Conservation (phyloP, 768 basidiomycete genomes). For the Leucosporidium yakuticum region DNA sequence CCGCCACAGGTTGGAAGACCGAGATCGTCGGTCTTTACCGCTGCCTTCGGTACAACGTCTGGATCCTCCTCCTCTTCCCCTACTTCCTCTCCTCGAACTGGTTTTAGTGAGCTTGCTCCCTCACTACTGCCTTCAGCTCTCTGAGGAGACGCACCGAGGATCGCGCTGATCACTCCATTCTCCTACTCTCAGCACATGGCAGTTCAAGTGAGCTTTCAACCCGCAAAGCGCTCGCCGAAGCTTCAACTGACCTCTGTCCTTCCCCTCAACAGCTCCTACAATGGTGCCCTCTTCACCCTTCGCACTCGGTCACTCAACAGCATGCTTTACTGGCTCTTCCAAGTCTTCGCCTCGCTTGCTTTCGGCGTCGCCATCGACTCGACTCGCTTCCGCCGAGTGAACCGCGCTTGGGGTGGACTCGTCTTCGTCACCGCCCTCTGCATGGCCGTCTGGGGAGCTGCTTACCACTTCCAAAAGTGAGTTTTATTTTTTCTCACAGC, state of each 20-base stretch:
- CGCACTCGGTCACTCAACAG: constrained; percentile 65
- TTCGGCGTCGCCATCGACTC: constrained; percentile 23
- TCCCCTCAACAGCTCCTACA: constrained; percentile 51
- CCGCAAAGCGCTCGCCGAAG: neutral
- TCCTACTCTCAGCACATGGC: too few relatives aligned
- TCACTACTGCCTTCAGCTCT: too few relatives aligned
- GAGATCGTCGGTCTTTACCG: constrained; percentile 66
- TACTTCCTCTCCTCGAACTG: constrained; percentile 8
- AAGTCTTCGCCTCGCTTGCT: constrained; percentile 55
- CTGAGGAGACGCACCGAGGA: too few relatives aligned
- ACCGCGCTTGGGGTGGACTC: constrained; percentile 15
- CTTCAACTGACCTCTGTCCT: constrained; percentile 2
- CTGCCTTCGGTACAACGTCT: constrained; percentile 63
- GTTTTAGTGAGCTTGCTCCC: neutral
- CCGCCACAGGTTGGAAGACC: constrained; percentile 62
- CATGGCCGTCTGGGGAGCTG: constrained; percentile 60
- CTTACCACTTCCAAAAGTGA: constrained; percentile 66
- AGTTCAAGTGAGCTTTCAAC: too few relatives aligned
- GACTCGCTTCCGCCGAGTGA: constrained; percentile 4
- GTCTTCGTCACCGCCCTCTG: constrained; percentile 54
- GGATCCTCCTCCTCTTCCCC: constrained; percentile 65
- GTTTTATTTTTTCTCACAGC: constrained; percentile 23
- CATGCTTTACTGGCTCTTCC: constrained; percentile 70
- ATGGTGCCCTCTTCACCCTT: constrained; percentile 48
- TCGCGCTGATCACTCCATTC: too few relatives aligned